Evolutionary conservation across 352 stramenopile species (phyloP).

Genomic region (Phytophthora tubulina): DNA sequence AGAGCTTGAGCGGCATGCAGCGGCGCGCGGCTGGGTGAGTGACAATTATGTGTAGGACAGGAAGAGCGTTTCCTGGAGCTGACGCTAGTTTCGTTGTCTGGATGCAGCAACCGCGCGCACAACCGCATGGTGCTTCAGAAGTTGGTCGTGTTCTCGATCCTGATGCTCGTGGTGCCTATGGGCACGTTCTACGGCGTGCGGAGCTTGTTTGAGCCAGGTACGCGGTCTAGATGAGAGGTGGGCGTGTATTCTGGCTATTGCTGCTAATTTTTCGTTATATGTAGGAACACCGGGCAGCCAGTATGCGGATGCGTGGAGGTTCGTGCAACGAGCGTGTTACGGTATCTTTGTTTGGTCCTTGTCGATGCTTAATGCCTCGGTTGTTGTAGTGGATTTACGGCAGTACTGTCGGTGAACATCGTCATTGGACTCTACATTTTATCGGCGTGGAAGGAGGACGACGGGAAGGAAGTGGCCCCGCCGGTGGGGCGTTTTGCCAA

Average conservation of each 20-base stretch:
- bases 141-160: conserved; percentile 71
- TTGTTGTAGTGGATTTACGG: conserved; percentile 63
- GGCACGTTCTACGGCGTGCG: conserved; percentile 72
- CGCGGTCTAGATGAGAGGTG: background rate
- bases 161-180: conserved; percentile 75
- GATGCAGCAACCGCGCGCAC: conserved; percentile 68
- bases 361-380: background rate
- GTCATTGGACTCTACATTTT: conserved; percentile 84
- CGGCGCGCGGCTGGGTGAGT: conserved; percentile 51
- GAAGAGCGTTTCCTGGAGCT: background rate
- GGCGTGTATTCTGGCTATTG: background rate
- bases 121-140: conserved; percentile 82
- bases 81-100: background rate
- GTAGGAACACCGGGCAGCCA: conserved; percentile 42
- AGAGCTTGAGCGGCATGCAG: conserved; percentile 63
- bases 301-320: conserved; percentile 81
- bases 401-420: conserved; percentile 81
- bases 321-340: background rate
- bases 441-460: conserved; percentile 73
- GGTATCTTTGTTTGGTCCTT: background rate
- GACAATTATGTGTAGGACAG: background rate
- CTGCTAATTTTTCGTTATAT: conserved; percentile 1
- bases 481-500: conserved; percentile 70
- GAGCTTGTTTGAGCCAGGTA: conserved; percentile 59
- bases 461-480: conserved; percentile 58